Conservation (phyloP, 129 eudicot species). For the Erigeron canadensis region DNA sequence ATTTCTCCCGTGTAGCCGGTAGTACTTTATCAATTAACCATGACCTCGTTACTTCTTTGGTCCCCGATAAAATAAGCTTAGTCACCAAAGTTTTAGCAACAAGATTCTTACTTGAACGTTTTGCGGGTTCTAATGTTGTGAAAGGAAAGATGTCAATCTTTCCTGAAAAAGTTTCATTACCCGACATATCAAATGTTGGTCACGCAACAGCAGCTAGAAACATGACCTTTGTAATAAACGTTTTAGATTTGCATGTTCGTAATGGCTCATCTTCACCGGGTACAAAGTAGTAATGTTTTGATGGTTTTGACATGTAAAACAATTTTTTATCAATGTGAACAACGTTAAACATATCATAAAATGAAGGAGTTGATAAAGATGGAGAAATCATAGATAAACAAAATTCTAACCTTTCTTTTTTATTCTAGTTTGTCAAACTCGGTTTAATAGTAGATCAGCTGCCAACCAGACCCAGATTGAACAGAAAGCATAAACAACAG, state of each 20-base stretch:
- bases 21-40: not conserved
- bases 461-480: too few relatives aligned
- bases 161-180: not conserved
- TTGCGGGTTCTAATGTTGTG: not conserved
- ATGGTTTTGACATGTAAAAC: too few relatives aligned
- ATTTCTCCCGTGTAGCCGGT: too few relatives aligned
- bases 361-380: not conserved
- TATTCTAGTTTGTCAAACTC: not conserved
- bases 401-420: not conserved
- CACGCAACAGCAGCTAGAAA: constrained; percentile 2
- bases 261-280: not conserved
- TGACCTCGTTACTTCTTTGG: not conserved
- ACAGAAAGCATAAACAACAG: too few relatives aligned
- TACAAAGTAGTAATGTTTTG: too few relatives aligned
- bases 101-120: constrained; percentile 11
- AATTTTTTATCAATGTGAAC: too few relatives aligned
- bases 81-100: not conserved
- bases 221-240: not conserved
- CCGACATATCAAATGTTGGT: not conserved
- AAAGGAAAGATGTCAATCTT: constrained; percentile 5
- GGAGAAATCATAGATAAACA: not conserved
- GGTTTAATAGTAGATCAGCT: too few relatives aligned
- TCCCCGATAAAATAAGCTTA: not conserved
- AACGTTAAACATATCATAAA: too few relatives aligned
- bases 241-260: not conserved